Base-by-base conservation (phyloP, 192 early-diverging fungal species). In the Martensiomyces pterosporus region DNA sequence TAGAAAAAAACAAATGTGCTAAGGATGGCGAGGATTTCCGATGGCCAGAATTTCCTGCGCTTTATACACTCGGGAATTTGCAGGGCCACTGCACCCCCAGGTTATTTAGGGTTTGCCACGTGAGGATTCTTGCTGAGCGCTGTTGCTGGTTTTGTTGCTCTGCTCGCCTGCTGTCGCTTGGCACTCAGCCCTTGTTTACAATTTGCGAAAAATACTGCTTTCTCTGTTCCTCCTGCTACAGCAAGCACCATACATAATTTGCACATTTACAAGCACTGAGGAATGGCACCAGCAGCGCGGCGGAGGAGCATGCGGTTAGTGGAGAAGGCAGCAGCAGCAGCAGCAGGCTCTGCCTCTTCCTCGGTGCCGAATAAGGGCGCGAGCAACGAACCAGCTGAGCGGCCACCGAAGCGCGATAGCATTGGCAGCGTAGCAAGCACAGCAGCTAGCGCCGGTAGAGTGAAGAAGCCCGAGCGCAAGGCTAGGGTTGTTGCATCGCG, bases 101-200 rank as follows among this genome's bases (percentile, higher is more conserved):
- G n/a, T n/a, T n/a, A n/a, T n/a, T n/a, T n/a, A n/a, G n/a, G n/a
- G n/a, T n/a, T n/a, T n/a, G n/a, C n/a, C n/a, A n/a, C n/a, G n/a
- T n/a, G n/a, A n/a, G n/a, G n/a, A n/a, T n/a, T 9, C 24, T 24
- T 22, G 15, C 2, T 36, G 3, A n/a, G 15, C 23, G 24, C 49
- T 43, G 85, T 85, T 87, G 85, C n/a, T n/a, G n/a, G n/a, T 32
- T 32, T 32, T 32, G 29, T 32, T 32, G 5, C 12, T 5, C 29
- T 32, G 29, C 12, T 5, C 29, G 29, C 29, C 29, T 12, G 5
- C 6, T 32, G 5, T 12, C 12, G 6, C 29, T 32, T 12, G 6
- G 12, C 29, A 32, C 6, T 32, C 29, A 32, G 5, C 6, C 5
- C 5, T 32, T 32, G 5, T 47, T 12, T 47, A 36, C 43, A 17